These are phyloP conservation scores for Ajuga chamaepitys DNA, from an alignment of 257 asterid genomes.

Conservation along the genomic window DNA sequence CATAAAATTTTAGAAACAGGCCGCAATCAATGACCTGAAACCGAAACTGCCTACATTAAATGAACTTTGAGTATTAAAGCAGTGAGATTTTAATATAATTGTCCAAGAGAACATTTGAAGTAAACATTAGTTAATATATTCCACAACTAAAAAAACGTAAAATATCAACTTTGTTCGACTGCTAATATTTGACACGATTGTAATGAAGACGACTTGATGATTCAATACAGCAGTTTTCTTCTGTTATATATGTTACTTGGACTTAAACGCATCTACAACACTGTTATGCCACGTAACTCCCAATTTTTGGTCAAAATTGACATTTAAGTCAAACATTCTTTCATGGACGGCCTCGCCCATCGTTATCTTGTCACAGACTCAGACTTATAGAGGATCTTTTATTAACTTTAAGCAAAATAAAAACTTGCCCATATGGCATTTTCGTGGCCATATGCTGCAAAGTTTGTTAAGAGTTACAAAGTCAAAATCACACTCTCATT, in stretches of 20 bases:
- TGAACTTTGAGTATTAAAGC: neutral
- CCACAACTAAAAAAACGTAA: too few relatives aligned
- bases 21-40: neutral
- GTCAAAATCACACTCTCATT: conserved; percentile 1
- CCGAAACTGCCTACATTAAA: neutral
- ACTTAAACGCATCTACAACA: neutral
- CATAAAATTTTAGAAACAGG: too few relatives aligned
- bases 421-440: neutral
- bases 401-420: neutral
- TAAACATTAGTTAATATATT: too few relatives aligned
- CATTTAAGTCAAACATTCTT: conserved; percentile 10
- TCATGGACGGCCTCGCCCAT: neutral
- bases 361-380: too few relatives aligned
- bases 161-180: too few relatives aligned
- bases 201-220: neutral
- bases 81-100: neutral
- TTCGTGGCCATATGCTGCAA: neutral
- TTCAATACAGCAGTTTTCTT: neutral
- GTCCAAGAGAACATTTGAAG: too few relatives aligned
- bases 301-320: neutral
- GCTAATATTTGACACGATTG: neutral
- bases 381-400: too few relatives aligned
- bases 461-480: conserved; percentile 1
- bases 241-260: neutral
- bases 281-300: neutral